Evolutionary conservation across 202 grass and related monocot species (phyloP).

Genomic region (Brachypodium distachyon): DNA sequence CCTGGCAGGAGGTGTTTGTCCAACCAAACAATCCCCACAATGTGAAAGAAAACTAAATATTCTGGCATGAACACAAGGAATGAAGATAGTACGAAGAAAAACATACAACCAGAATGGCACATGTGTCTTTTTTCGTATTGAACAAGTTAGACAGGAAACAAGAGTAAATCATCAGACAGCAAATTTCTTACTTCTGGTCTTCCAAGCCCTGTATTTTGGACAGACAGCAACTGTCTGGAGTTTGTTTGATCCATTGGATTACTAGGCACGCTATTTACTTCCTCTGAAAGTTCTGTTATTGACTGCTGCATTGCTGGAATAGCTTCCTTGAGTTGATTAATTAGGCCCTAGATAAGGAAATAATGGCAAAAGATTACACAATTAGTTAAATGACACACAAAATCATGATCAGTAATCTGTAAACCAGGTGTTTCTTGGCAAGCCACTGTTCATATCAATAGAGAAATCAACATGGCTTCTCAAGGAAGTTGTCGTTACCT

Average conservation of each 20-base stretch:
- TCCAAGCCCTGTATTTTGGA: slow-evolving; percentile 30
- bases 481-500: slow-evolving; percentile 46
- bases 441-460: neutral
- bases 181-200: slow-evolving; percentile 47
- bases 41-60: neutral
- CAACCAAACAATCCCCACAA: neutral
- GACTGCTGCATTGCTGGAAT: slow-evolving; percentile 91
- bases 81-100: neutral
- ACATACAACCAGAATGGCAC: neutral
- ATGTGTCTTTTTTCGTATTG: neutral
- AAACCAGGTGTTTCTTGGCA: neutral
- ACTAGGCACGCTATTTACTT: slow-evolving; percentile 59
- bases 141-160: neutral
- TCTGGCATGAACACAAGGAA: neutral
- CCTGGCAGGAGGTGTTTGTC: neutral
- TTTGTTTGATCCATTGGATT: slow-evolving; percentile 50
- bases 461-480: neutral
- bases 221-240: slow-evolving; percentile 26
- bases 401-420: neutral
- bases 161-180: slow-evolving; percentile 16
- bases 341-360: slow-evolving; percentile 64
- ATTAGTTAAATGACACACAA: slow-evolving; percentile 16
- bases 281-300: slow-evolving; percentile 82
- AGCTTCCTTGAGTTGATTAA: slow-evolving; percentile 95
- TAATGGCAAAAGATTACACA: slow-evolving; percentile 21